These are phyloP conservation scores for Aspergillus hancockii DNA, from an alignment of 495 filamentous ascomycete species.

Conservation along the genomic window DNA sequence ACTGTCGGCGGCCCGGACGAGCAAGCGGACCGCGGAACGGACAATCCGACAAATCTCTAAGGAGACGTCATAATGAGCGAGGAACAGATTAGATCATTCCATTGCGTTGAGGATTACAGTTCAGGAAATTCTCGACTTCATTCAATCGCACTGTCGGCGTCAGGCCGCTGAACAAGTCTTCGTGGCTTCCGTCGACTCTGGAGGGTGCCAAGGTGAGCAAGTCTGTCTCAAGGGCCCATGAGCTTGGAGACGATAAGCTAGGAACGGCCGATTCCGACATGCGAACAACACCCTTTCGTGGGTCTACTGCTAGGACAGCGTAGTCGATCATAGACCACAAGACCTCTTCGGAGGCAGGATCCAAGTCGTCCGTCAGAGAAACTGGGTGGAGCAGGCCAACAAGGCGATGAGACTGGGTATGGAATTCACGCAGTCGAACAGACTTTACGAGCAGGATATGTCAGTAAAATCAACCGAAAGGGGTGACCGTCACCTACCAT, in stretches of 20 bases:
- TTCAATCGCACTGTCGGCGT: constrained; percentile 17
- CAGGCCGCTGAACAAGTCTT: constrained; percentile 13
- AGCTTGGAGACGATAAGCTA: constrained; percentile 17
- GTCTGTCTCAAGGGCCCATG: constrained; percentile 15
- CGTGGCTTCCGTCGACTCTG: constrained; percentile 1
- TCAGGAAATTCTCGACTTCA: too few relatives aligned
- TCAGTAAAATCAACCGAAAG: background rate
- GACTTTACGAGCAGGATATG: constrained; percentile 12
- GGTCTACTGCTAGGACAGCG: constrained; percentile 7
- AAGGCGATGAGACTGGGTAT: constrained; percentile 18
- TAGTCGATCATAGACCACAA: constrained; percentile 33
- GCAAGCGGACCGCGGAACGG: too few relatives aligned
- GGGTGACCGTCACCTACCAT: constrained; percentile 20
- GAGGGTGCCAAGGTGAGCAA: constrained; percentile 7
- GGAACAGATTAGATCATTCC: too few relatives aligned
- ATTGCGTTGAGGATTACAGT: too few relatives aligned
- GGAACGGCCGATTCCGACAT: constrained; percentile 6
- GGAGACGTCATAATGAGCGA: too few relatives aligned
- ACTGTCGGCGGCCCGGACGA: too few relatives aligned
- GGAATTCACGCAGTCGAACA: constrained; percentile 27
- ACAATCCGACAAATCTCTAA: too few relatives aligned
- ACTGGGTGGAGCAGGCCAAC: constrained; percentile 22
- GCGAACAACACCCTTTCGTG: background rate
- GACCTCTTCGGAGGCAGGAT: constrained; percentile 13
- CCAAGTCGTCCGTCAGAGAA: constrained; percentile 20